A percentile compares a stretch with the other conserved stretches of the same genome.
phyloP scores from a whole-genome alignment of 2,329 filamentous ascomycete species.

The Epichloe amarillans region DNA sequence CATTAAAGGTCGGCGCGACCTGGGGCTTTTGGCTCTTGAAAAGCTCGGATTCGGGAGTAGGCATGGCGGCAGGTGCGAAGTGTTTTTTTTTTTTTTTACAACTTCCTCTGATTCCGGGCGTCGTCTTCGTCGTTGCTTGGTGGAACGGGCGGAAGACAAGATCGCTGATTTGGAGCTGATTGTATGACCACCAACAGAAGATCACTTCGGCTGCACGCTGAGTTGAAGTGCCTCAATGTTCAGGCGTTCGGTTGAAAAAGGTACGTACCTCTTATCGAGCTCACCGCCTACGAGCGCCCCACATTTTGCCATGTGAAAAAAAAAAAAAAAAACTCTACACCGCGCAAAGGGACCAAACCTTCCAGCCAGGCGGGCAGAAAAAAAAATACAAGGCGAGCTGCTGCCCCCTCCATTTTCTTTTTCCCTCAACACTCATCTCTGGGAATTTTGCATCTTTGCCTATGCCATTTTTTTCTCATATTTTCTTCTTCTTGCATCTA shows the following conservation, averaged over 20 bases:
- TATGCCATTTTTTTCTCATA: not conserved
- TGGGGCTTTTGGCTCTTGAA: constrained; percentile 77
- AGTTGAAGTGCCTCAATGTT: constrained; percentile 9
- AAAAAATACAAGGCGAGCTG: constrained; percentile 5
- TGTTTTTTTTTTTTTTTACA: constrained; percentile 1
- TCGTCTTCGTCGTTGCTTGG: not conserved
- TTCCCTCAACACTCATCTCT: not conserved
- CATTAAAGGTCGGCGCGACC: constrained; percentile 72
- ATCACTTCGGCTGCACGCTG: not conserved
- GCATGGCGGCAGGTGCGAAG: constrained; percentile 39
- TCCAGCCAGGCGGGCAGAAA: constrained; percentile 10
- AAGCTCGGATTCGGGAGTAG: constrained; percentile 67
- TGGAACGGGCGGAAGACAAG: not conserved
- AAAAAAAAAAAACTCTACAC: constrained; percentile 16
- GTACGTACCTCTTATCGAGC: not conserved
- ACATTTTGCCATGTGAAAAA: constrained; percentile 21
- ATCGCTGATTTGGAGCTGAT: not conserved
- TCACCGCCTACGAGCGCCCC: constrained; percentile 24
- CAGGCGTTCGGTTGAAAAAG: constrained; percentile 11
- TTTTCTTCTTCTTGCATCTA: not conserved
- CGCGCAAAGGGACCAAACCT: constrained; percentile 1
- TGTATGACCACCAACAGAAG: not conserved
- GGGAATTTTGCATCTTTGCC: not conserved
- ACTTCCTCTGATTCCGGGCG: no score
- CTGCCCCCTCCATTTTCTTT: constrained; percentile 5